Base-by-base conservation (phyloP, 768 basidiomycete genomes). In the Pisolithus marmoratus region DNA sequence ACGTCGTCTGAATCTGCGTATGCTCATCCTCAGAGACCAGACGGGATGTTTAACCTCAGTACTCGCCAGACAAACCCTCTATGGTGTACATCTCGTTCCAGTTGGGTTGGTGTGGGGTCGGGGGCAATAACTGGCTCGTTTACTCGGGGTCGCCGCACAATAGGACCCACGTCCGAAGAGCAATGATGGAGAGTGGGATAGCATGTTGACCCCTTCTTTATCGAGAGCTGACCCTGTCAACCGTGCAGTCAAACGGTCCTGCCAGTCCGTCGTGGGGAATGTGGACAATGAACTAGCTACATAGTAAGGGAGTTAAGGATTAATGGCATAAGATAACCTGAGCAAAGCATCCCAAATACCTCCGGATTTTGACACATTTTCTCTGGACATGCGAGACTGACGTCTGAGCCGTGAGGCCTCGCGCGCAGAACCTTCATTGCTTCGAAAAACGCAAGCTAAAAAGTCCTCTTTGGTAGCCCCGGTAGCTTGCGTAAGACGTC, bases 391-490 rank as follows among this genome's bases (percentile, higher is more conserved):
- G 51, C 87, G 74, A 1, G 87, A 90, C 63, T 90, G 87, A 42
- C 87, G 74, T 38, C 84, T 78, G 8, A 84, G 79, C 52, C 84
- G 75, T 34, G 80, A 78, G 19, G 77, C 68, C 65, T 86, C 84
- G 42, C 76, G 74, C 47, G 67, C 70, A 48, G 69, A 70, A 15
- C 68, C 69, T 60, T 80, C 77, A 54, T 76, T 81, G 61, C 82
- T 80, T 61, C 74, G 76, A 46, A 87, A 72, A 44, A 88, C 81
- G 9, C 85, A 85, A 1, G 85, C 84, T 60, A 88, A 85, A 58
- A 88, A 85, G 61, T 87, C 85, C 63, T 88, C 86, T 58, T 87
- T 87, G 3, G 84, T 84, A 7, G 83, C 79, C 31, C 79, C 80
- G 0, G 71, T 74, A 8, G 82, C 76, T 57, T 82, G 84, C 56